Evolutionary conservation across 2,329 filamentous ascomycete genomes (phyloP), one percentile per base, ranked within the genome.

Genomic region (Epichloe hybrida): DNA sequence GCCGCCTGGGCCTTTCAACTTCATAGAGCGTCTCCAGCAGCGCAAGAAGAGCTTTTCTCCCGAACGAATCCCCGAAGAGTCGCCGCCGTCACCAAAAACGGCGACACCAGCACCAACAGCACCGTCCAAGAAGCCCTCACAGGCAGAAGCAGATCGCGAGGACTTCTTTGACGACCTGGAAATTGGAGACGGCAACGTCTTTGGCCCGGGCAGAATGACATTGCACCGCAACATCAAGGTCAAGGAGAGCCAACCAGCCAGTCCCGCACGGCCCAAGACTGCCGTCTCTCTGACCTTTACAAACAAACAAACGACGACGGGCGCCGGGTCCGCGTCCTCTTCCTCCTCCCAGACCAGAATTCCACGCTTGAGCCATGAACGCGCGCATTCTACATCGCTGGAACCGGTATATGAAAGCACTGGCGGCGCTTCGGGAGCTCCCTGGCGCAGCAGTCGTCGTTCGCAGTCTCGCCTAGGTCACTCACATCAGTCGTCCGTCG

Each of bases 381-480:
- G 84, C 49, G 79, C 83, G 5, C 79, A 81, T 57, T 86, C 86
- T 8, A 69, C 67, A 11, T 83, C 84, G 17, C 75, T 97, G n/a
- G 91, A 95, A 62, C 89, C 91, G 21, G 89, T 97, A 5, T 94
- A 88, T 39, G 91, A 97, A 68, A 89, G 83, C 56, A 89, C 89
- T 48, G 88, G 83, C 56, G 89, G 90, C 48, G 88, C 83, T 4
- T 80, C 86, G 20, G 77, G 86, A 46, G 70, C 73, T 49, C 71
- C 74, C 41, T 79, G 75, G 53, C 70, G 71, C 15, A 46, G 20
- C 41, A 74, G 73, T 56, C 77, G 80, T 51, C 74, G 81, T 56
- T 80, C 84, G 41, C 78, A 80, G 55, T 87, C 84, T 3, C 77
- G 84, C 51, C 63, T 87, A 31, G 80, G 80, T 12, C 84, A 90